Evolutionary conservation across 805 yeast species (phyloP), one percentile per base, ranked within the genome.

Genomic region (Yamadazyma sp.): DNA sequence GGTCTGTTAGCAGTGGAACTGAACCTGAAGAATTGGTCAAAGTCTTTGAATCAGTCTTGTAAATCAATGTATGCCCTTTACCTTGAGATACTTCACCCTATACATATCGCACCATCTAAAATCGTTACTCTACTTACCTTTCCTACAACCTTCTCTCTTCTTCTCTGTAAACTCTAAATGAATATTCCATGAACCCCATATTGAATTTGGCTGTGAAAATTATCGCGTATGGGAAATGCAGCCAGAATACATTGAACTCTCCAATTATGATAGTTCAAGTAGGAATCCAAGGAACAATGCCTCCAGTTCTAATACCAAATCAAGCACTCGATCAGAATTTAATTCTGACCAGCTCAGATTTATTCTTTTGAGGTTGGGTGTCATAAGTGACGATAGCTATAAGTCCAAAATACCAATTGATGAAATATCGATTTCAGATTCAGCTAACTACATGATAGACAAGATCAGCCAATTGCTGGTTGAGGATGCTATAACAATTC

Each of bases 1-100:
- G 66, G 23, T 48, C 66, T 5, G 70, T 86, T 49, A 83, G 81
- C 48, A 78, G 87, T 27, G 76, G 87, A 7, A 74, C 79, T 33
- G 62, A 75, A 4, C 49, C 66, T 4, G 78, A 66, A 3, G 70
- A 69, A 19, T 58, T 76, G 41, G 55, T 68, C 10, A 55, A 65
- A 21, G 52, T 60, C 9, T 58, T 76, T 25, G 65, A 63, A 42
- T 25, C 48, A 13, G 40, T 42, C 23, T 45, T 53, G 38, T 53
- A 46, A n/a, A n/a, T n/a, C n/a, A n/a, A n/a, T n/a, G n/a, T n/a
- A n/a, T n/a, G n/a, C n/a, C n/a, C n/a, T n/a, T n/a, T n/a, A n/a
- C n/a, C n/a, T n/a, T n/a, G n/a, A n/a, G n/a, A n/a, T n/a, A n/a
- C n/a, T n/a, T n/a, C n/a, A n/a, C n/a, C n/a, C n/a, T n/a, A n/a